Evolutionary conservation across 1,284 basidiomycete genomes (phyloP).

Genomic region (Melampsora americana): DNA sequence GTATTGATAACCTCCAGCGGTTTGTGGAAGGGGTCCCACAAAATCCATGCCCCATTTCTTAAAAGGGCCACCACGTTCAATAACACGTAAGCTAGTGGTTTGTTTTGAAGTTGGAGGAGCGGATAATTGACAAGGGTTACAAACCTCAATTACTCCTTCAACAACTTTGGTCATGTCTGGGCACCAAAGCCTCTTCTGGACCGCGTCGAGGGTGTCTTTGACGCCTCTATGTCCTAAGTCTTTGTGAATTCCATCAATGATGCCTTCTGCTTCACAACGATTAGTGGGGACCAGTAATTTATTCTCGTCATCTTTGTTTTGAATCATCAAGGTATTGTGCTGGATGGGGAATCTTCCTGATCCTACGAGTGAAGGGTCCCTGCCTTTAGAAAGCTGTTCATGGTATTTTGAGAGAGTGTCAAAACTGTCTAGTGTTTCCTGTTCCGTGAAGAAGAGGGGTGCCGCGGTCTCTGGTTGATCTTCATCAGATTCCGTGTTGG

Average conservation of each 20-base stretch:
- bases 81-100: neutral
- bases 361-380: neutral
- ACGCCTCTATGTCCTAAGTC: constrained; percentile 6
- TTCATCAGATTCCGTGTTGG: neutral
- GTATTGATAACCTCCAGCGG: constrained; percentile 7
- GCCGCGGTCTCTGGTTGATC: neutral
- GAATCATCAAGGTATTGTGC: neutral
- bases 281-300: neutral
- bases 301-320: neutral
- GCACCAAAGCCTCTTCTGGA: neutral
- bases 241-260: neutral
- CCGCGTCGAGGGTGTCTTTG: neutral
- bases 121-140: constrained; percentile 13
- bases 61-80: neutral
- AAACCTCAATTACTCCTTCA: neutral
- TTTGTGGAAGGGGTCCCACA: constrained; percentile 13
- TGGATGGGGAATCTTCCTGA: too few species aligned
- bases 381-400: neutral
- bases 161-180: constrained; percentile 9
- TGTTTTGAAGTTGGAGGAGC: too few species aligned
- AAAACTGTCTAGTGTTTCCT: neutral
- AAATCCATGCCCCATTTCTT: constrained; percentile 24
- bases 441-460: too few species aligned
- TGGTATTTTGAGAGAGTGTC: neutral
- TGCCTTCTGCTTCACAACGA: neutral